Base-by-base conservation (phyloP, 768 basidiomycete species). In the Pisolithus microcarpus region DNA sequence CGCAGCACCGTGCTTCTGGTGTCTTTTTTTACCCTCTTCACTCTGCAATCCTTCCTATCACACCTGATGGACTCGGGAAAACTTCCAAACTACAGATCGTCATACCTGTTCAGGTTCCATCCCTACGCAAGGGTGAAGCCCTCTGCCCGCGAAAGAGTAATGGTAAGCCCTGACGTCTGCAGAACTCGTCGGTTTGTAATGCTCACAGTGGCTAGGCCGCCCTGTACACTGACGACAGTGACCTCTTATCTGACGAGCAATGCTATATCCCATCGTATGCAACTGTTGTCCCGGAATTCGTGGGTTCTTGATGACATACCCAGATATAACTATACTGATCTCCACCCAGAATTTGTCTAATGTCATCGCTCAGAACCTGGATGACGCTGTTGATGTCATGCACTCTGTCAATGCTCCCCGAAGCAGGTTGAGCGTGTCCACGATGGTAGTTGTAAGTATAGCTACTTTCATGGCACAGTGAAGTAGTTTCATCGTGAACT, bases 81-180 rank as follows among this genome's bases (percentile, higher is more conserved):
- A 4, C 43, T 56, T 9, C 55, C 52, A 5, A 48, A 26, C 30
- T 56, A 56, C 42, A 44, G 46, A 13, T 44, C 46, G 1, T 56
- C 53, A 5, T 37, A 56, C 30, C 28, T 56, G 30, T 40, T 54
- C 9, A 42, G 55, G 9, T 56, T 44, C 40, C 53, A 56, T 23
- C 55, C 55, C 10, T 54, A 56, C 34, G 42, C 55, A 15, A 52
- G 55, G 15, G 48, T 50, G 3, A 39, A 38, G 19, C 52, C 24
- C 5, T 46, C 48, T 34, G 39, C 45, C 7, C 55, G 46, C 18
- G 55, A 56, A 26, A 49, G 44, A 8, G n/a, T 48, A 18, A 50
- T 48, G 37, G 43, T 50, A 30, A 7, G 49, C 43, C 16, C 7
- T 24, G 15, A 13, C 18, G 26, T 1, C 18, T 46, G 13, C n/a